Conservation (phyloP, 1,139 yeast species). For the Scheffersomyces illinoinensis region DNA sequence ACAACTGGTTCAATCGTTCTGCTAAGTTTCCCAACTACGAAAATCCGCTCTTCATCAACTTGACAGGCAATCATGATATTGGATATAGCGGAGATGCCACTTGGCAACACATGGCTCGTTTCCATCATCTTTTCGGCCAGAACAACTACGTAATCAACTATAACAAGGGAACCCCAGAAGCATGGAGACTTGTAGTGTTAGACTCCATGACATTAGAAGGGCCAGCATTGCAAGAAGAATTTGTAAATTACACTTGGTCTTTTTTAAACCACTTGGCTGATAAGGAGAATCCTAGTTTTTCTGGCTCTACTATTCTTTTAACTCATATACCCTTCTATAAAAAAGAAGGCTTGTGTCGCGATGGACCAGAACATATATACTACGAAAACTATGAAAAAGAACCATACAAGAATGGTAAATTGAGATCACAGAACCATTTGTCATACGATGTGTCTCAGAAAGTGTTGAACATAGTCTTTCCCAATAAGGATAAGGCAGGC, state of each 20-base stretch:
- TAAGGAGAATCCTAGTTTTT: conserved; percentile 47
- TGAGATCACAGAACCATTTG: conserved; percentile 88
- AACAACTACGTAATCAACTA: conserved; percentile 80
- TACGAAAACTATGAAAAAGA: conserved; percentile 63
- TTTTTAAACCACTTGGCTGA: conserved; percentile 61
- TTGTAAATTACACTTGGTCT: conserved; percentile 65
- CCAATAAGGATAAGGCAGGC: conserved; percentile 63
- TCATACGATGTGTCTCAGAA: conserved; percentile 63
- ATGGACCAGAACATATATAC: conserved; percentile 69
- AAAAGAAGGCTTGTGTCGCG: conserved; percentile 75
- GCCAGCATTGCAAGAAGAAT: conserved; percentile 78
- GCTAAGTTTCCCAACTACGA: conserved; percentile 32
- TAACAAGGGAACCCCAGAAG: conserved; percentile 59
- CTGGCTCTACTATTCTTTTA: conserved; percentile 78
- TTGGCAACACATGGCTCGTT: conserved; percentile 85
- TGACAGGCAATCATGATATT: conserved; percentile 94
- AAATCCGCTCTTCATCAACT: conserved; percentile 66
- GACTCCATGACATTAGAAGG: conserved; percentile 88
- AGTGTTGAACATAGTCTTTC: conserved; percentile 69
- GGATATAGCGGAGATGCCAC: conserved; percentile 97
- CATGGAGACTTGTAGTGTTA: conserved; percentile 83
- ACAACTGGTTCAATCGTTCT: conserved; percentile 61
- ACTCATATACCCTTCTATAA: conserved; percentile 93
- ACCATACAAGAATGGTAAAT: conserved; percentile 65
- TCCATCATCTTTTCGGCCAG: conserved; percentile 70